A percentile compares a stretch with the other conserved stretches of the same genome.
phyloP scores from a whole-genome alignment of 148 eudicot genomes.

The Arctostaphylos glauca region DNA sequence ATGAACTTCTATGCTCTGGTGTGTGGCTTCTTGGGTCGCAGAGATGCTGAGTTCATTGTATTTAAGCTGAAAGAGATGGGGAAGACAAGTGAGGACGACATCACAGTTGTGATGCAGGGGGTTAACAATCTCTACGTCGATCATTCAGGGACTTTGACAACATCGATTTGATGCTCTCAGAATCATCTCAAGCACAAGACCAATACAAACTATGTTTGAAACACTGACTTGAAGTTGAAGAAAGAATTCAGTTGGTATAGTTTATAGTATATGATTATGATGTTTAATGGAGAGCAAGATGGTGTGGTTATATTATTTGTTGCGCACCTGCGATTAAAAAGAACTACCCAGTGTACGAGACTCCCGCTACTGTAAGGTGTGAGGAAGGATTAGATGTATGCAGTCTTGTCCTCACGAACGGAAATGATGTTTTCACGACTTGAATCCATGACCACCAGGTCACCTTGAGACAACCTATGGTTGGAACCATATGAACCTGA shows the following conservation, averaged over 20 bases:
- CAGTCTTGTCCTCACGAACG: too few relatives aligned
- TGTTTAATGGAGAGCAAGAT: not conserved
- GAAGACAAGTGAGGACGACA: conserved; percentile 61
- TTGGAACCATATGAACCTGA: too few relatives aligned
- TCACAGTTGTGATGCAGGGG: conserved; percentile 45
- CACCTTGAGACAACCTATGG: too few relatives aligned
- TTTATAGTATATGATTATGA: not conserved
- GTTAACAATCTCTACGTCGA: conserved; percentile 61
- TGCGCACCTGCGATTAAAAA: too few relatives aligned
- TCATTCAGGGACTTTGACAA: conserved; percentile 66
- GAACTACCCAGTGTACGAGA: too few relatives aligned
- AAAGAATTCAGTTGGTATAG: not conserved
- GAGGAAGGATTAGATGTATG: too few relatives aligned
- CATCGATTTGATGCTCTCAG: conserved; percentile 33
- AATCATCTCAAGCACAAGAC: conserved; percentile 18
- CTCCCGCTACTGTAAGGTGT: too few relatives aligned
- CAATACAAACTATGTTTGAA: conserved; percentile 4
- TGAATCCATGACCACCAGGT: too few relatives aligned
- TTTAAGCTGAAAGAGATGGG: conserved; percentile 78
- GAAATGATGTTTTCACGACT: too few relatives aligned
- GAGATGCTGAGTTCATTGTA: conserved; percentile 67
- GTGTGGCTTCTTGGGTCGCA: conserved; percentile 15
- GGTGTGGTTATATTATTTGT: too few relatives aligned
- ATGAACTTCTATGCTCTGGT: not conserved
- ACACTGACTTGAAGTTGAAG: too few relatives aligned